Conservation (phyloP, 257 asterid genomes). For the Pogostemon cablin region DNA sequence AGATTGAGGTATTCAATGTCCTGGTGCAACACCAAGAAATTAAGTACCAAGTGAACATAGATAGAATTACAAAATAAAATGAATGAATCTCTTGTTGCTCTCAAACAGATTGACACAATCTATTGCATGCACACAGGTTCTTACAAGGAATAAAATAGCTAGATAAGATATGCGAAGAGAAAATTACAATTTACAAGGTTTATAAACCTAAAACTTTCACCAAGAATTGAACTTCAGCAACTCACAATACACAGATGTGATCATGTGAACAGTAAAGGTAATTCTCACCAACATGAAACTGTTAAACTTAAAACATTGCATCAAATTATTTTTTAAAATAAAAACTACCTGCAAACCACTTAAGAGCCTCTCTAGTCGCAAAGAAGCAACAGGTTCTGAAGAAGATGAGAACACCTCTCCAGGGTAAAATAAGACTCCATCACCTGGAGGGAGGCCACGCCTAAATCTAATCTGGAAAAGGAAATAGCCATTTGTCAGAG, state of each 20-base stretch:
- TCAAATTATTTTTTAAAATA: not conserved
- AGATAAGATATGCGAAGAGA: not conserved
- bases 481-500: conserved; percentile 18
- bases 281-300: not conserved
- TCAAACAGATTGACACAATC: not conserved
- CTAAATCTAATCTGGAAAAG: conserved; percentile 76
- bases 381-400: conserved; percentile 83
- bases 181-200: not conserved
- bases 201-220: not conserved
- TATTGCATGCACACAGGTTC: not conserved
- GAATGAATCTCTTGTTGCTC: not conserved
- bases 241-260: not conserved
- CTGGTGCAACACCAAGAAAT: conserved; percentile 38
- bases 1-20: conserved; percentile 86
- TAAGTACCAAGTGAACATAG: not conserved
- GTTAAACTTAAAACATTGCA: conserved; percentile 11
- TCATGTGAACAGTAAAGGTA: not conserved
- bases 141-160: not conserved
- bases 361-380: conserved; percentile 90
- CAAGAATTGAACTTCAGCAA: not conserved
- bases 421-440: conserved; percentile 93
- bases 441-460: conserved; percentile 99
- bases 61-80: not conserved
- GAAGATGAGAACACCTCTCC: conserved; percentile 98
- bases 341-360: conserved; percentile 91